Percentiles rank a stretch among this genome's conserved stretches.
Evolutionary conservation across 129 eudicot genomes (phyloP).

Genomic region (Scalesia atractyloides): DNA sequence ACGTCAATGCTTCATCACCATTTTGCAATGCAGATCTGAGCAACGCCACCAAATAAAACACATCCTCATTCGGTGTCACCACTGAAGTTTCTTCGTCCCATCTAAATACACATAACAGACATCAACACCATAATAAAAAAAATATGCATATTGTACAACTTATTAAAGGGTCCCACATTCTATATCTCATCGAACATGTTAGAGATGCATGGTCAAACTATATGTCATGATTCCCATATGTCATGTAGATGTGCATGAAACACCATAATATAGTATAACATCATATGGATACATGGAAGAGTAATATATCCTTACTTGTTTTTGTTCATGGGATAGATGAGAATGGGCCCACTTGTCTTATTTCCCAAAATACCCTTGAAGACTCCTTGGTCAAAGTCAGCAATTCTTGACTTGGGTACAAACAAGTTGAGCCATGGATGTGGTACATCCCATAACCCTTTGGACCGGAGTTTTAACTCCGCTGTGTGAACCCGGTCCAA

Average conservation of each 20-base stretch:
- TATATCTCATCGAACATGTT: constrained; percentile 42
- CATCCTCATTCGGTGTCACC: constrained; percentile 78
- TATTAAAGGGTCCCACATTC: constrained; percentile 28
- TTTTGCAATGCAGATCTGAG: constrained; percentile 75
- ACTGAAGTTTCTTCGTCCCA: constrained; percentile 71
- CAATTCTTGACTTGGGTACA: constrained; percentile 82
- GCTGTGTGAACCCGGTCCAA: constrained; percentile 98
- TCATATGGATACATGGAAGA: constrained; percentile 25
- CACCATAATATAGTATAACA: constrained; percentile 29
- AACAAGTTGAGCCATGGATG: constrained; percentile 93
- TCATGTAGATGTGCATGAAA: constrained; percentile 40
- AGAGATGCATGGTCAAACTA: constrained; percentile 35
- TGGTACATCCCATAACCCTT: constrained; percentile 92
- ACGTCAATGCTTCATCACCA: constrained; percentile 53
- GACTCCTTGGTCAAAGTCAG: constrained; percentile 74
- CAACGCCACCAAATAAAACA: constrained; percentile 78
- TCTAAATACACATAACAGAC: constrained; percentile 29
- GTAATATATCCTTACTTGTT: constrained; percentile 61
- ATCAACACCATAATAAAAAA: not conserved
- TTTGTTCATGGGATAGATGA: constrained; percentile 93
- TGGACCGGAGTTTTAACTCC: constrained; percentile 81
- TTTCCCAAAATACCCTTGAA: constrained; percentile 92
- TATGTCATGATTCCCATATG: constrained; percentile 28
- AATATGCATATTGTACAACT: constrained; percentile 11
- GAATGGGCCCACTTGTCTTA: constrained; percentile 86